Conservation (phyloP, 306 rosid species). For the barrel medic (Medicago truncatula) region MtrunA17r5.0-ANR NC_053045.1:49604001-49604500, state of each 20-base stretch:
- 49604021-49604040: not conserved
- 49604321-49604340: not conserved
- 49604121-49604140: constrained; percentile 56
- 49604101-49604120: constrained; percentile 34
- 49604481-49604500: not conserved
- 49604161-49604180: constrained; percentile 86
- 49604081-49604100: not conserved
- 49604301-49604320: constrained; percentile 22
- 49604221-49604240: constrained; percentile 93
- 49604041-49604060: constrained; percentile 5
- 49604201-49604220: constrained; percentile 99
- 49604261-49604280: constrained; percentile 23
- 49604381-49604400: not conserved
- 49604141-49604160: constrained; percentile 93
- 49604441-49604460: constrained; percentile 12
- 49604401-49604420: constrained; percentile 14
- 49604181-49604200: constrained; percentile 90
- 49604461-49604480: not conserved
- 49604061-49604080: constrained; percentile 22
- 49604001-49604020: not conserved
- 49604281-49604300: constrained; percentile 30
- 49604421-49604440: constrained; percentile 1
- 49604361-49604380: constrained; percentile 12
- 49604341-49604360: not conserved
- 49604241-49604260: constrained; percentile 24